A percentile compares a stretch with the other conserved stretches of the same genome.
phyloP scores from a whole-genome alignment of 2,329 filamentous ascomycete genomes.

The Fusarium scirpi region DNA sequence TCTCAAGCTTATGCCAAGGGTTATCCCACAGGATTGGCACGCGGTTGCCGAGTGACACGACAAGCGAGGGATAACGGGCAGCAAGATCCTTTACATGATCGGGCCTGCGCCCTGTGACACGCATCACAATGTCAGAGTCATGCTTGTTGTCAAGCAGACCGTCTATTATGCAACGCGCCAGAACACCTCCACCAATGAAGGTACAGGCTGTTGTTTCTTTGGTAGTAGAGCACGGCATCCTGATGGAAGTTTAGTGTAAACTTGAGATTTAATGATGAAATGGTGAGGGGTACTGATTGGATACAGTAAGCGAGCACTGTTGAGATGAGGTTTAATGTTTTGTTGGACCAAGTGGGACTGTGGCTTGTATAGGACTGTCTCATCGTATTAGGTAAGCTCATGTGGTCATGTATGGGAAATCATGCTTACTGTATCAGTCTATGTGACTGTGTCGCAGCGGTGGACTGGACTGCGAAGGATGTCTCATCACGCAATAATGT shows the following conservation, averaged over 20 bases:
- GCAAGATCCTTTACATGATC: background rate
- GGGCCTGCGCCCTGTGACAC: background rate
- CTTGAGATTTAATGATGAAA: too few species aligned
- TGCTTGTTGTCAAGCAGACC: background rate
- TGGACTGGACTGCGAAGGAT: background rate
- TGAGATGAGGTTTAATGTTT: background rate
- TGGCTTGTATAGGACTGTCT: background rate
- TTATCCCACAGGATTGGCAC: background rate
- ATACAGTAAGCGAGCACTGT: background rate
- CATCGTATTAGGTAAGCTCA: background rate
- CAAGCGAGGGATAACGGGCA: background rate
- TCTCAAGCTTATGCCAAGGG: background rate
- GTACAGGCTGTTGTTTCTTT: background rate
- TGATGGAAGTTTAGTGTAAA: too few species aligned
- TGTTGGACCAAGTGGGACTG: background rate
- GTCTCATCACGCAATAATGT: background rate
- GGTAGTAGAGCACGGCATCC: background rate
- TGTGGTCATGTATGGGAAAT: background rate
- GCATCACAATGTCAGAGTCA: background rate
- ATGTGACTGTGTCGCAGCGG: background rate
- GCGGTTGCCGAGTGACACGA: background rate
- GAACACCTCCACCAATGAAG: background rate
- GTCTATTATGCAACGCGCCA: background rate
- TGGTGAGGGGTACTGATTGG: too few species aligned
- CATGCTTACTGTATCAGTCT: background rate